A percentile compares a stretch with the other conserved stretches of the same genome.
Evolutionary conservation across 192 early-diverging fungal species (phyloP).

Genomic region (Backusella circina): DNA sequence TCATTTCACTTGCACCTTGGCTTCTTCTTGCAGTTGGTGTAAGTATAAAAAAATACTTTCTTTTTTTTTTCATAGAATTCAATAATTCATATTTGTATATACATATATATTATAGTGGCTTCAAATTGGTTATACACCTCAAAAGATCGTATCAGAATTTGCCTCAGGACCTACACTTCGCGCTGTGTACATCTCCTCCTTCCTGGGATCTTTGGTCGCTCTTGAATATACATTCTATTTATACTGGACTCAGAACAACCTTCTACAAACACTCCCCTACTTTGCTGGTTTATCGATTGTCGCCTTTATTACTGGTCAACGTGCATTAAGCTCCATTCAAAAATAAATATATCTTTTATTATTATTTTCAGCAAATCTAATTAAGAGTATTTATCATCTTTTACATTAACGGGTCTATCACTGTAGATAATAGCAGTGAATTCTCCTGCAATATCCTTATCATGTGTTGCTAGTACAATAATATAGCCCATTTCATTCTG

Average conservation of each 20-base stretch:
- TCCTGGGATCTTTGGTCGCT: conserved; percentile 40
- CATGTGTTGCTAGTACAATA: conserved; percentile 46
- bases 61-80: neutral
- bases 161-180: neutral
- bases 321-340: conserved; percentile 41
- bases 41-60: conserved; percentile 14
- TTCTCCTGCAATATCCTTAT: conserved; percentile 40
- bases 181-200: conserved; percentile 30
- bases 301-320: conserved; percentile 40
- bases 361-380: neutral
- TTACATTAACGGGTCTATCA: conserved; percentile 41
- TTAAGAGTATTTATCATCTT: conserved; percentile 15
- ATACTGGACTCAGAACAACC: conserved; percentile 49
- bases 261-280: conserved; percentile 47
- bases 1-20: conserved; percentile 42
- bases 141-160: conserved; percentile 8
- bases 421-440: conserved; percentile 48
- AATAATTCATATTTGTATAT: neutral
- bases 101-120: conserved; percentile 47
- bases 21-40: conserved; percentile 37
- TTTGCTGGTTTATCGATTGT: conserved; percentile 35
- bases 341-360: conserved; percentile 1
- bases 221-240: conserved; percentile 46
- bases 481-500: conserved; percentile 50
- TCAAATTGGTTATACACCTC: conserved; percentile 40